A percentile compares a stretch with the other conserved stretches of the same genome.
phyloP scores from a whole-genome alignment of 106 monocot genomes.

The Dioscorea zingiberensis region DNA sequence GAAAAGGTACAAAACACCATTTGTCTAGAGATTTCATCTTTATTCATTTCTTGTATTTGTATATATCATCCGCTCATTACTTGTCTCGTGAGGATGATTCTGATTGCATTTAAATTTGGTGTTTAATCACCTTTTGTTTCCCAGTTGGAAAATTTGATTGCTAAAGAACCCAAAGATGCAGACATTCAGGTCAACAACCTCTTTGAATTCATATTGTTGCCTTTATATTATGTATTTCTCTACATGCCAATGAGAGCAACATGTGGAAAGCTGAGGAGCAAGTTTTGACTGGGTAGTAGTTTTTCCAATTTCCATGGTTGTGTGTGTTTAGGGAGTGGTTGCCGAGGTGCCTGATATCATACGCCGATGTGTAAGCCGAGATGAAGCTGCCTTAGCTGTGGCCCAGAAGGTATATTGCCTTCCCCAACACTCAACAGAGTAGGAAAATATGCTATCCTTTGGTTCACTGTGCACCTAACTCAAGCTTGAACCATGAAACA shows the following conservation, averaged over 20 bases:
- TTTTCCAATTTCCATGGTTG: neutral
- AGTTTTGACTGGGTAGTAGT: too few relatives aligned
- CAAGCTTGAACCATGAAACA: conserved; percentile 14
- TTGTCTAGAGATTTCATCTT: neutral
- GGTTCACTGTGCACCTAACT: neutral
- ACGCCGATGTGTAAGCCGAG: conserved; percentile 72
- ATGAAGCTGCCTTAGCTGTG: conserved; percentile 88
- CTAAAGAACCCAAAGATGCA: conserved; percentile 63
- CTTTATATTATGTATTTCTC: neutral
- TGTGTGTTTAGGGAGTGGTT: conserved; percentile 51
- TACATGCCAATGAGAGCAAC: neutral
- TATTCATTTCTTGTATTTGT: neutral
- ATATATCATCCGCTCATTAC: neutral
- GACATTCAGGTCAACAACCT: conserved; percentile 68
- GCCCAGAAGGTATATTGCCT: conserved; percentile 67
- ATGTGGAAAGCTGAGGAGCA: too few relatives aligned
- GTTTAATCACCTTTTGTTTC: neutral
- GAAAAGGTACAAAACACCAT: conserved; percentile 82
- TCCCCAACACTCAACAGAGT: too few relatives aligned
- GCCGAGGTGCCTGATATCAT: conserved; percentile 87
- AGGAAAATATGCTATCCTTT: neutral
- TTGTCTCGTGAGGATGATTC: neutral
- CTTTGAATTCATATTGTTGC: neutral
- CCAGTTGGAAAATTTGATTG: conserved; percentile 71
- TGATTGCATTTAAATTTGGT: conserved; percentile 2